Evolutionary conservation across 1,284 basidiomycete species (phyloP).

Genomic region (Ganoderma resinaceum): DNA sequence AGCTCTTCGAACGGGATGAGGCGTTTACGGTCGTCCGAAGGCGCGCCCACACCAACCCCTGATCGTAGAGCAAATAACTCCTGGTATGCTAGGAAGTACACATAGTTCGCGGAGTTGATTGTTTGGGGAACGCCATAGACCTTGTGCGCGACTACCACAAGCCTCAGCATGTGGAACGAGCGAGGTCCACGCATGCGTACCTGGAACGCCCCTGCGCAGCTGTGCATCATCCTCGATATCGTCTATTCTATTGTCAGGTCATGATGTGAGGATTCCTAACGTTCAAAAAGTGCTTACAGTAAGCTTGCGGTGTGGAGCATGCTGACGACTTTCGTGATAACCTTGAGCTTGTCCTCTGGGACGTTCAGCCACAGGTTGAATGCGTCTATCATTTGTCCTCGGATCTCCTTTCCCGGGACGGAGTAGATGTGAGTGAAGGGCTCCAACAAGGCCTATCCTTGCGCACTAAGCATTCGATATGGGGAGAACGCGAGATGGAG

Average conservation of each 20-base stretch:
- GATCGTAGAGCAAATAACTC: constrained; percentile 72
- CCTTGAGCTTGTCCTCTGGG: constrained; percentile 69
- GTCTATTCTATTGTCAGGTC: constrained; percentile 72
- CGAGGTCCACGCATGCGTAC: constrained; percentile 45
- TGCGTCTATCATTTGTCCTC: constrained; percentile 88
- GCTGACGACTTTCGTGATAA: constrained; percentile 84
- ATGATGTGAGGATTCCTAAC: not conserved
- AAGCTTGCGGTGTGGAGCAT: constrained; percentile 97
- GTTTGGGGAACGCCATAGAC: constrained; percentile 97
- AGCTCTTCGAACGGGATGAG: constrained; percentile 52
- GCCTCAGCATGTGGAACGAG: not conserved
- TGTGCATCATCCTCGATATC: constrained; percentile 98
- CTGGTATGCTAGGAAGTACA: constrained; percentile 91
- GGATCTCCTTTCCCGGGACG: constrained; percentile 94
- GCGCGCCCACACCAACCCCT: constrained; percentile 28
- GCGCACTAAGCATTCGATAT: not conserved
- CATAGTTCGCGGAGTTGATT: constrained; percentile 97
- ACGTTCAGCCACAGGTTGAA: constrained; percentile 96
- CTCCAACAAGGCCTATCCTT: constrained; percentile 75
- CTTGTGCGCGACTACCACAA: constrained; percentile 80
- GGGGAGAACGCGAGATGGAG: not conserved
- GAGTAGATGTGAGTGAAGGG: constrained; percentile 90
- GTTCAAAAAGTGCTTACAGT: constrained; percentile 61
- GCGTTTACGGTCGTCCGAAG: constrained; percentile 27
- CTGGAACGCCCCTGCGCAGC: constrained; percentile 86